phyloP scores from a whole-genome alignment of 495 filamentous ascomycete genomes.

The Lepidopterella palustris region DNA sequence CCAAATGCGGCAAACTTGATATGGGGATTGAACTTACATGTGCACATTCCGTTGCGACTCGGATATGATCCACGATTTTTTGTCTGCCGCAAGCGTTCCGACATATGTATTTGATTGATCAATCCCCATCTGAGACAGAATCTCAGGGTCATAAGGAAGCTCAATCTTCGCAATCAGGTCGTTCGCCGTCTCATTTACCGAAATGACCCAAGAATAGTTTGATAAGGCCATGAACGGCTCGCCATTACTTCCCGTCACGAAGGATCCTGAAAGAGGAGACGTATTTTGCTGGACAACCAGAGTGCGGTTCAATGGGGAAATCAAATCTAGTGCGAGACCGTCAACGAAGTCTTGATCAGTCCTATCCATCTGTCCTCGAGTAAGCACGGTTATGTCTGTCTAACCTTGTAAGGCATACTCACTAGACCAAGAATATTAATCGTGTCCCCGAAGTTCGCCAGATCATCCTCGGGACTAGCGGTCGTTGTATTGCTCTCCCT shows the following conservation, averaged over 20 bases:
- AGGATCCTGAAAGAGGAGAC: not conserved
- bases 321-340: conserved; percentile 5
- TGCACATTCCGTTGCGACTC: not conserved
- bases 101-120: conserved; percentile 7
- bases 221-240: conserved; percentile 4
- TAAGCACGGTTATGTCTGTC: not conserved
- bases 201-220: conserved; percentile 4
- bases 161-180: conserved; percentile 7
- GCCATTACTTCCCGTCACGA: conserved; percentile 1
- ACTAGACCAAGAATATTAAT: not conserved
- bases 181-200: conserved; percentile 6
- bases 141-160: conserved; percentile 1
- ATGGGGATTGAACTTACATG: not conserved
- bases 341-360: conserved; percentile 8
- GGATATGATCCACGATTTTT: not conserved
- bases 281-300: conserved; percentile 5
- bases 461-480: not conserved
- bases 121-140: not conserved
- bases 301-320: conserved; percentile 2
- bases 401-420: not conserved
- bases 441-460: not conserved
- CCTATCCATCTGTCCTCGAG: conserved; percentile 1
- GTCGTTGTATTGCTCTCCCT: not conserved
- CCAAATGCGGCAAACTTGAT: not conserved
- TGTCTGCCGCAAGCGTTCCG: not conserved